phyloP scores from a whole-genome alignment of 441 rosid genomes.

The Dalechampia spathulata region DNA sequence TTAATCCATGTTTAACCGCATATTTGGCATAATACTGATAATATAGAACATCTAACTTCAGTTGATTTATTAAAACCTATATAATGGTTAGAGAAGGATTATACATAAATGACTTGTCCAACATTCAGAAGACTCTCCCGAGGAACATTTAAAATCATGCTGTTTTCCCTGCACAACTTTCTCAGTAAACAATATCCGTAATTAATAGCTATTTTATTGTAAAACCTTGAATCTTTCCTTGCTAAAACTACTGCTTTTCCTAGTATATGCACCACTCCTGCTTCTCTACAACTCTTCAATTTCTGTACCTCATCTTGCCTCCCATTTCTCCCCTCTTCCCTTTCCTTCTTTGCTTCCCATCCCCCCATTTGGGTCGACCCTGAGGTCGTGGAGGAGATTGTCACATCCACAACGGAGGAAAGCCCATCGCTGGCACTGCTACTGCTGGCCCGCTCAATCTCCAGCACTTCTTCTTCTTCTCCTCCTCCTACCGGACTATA shows the following conservation, averaged over 20 bases:
- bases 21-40: too few relatives aligned
- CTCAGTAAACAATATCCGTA: conserved; percentile 75
- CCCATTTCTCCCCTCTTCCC: too few relatives aligned
- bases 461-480: conserved; percentile 51
- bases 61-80: too few relatives aligned
- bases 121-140: conserved; percentile 86
- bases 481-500: too few relatives aligned
- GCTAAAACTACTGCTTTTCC: conserved; percentile 81
- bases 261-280: conserved; percentile 86
- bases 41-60: too few relatives aligned
- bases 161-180: conserved; percentile 81
- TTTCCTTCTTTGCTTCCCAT: conserved; percentile 23
- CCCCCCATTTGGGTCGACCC: conserved; percentile 32
- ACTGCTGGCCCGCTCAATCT: conserved; percentile 38
- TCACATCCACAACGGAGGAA: too few relatives aligned
- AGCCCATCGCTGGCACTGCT: conserved; percentile 26
- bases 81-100: too few relatives aligned
- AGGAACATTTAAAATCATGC: conserved; percentile 84
- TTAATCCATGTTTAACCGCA: too few relatives aligned
- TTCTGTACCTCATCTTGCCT: conserved; percentile 58
- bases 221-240: conserved; percentile 60
- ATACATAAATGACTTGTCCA: conserved; percentile 73
- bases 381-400: too few relatives aligned
- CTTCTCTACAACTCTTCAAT: conserved; percentile 56
- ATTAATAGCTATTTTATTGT: conserved; percentile 71